Evolutionary conservation across 768 basidiomycete species (phyloP).

Genomic region (Podaxis mareebaensis): DNA sequence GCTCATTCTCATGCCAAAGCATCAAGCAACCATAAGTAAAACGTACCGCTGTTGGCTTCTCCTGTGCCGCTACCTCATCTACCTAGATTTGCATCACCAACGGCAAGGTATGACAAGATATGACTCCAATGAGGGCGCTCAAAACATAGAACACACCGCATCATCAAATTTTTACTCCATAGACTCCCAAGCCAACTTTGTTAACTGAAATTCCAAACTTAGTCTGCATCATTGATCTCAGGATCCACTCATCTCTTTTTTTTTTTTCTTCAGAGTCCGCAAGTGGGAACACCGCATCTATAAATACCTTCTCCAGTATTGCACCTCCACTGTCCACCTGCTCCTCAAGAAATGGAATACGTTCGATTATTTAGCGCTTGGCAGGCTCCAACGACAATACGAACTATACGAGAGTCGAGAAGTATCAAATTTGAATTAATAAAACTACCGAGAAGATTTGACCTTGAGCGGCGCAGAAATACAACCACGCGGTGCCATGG

Average conservation of each 20-base stretch:
- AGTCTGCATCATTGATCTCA: too few species aligned
- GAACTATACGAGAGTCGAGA: background rate
- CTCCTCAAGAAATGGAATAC: background rate
- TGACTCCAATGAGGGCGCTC: too few species aligned
- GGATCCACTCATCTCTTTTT: too few species aligned
- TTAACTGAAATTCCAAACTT: too few species aligned
- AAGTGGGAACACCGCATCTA: too few species aligned
- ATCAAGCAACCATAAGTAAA: background rate
- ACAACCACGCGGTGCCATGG: too few species aligned
- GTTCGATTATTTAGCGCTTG: background rate
- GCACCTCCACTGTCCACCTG: background rate
- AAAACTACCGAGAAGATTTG: background rate
- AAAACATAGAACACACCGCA: too few species aligned
- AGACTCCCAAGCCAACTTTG: too few species aligned
- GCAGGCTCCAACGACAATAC: background rate
- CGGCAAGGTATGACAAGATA: background rate
- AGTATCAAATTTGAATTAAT: background rate
- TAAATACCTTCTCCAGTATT: too few species aligned
- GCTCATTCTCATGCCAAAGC: background rate
- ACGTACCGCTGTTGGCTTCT: background rate
- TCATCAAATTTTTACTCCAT: too few species aligned
- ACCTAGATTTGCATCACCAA: background rate
- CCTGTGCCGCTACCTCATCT: background rate
- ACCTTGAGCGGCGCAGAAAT: too few species aligned
- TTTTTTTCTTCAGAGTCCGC: too few species aligned